Base-by-base conservation (phyloP, 106 monocot genomes). In the Dioscorea zingiberensis region DNA sequence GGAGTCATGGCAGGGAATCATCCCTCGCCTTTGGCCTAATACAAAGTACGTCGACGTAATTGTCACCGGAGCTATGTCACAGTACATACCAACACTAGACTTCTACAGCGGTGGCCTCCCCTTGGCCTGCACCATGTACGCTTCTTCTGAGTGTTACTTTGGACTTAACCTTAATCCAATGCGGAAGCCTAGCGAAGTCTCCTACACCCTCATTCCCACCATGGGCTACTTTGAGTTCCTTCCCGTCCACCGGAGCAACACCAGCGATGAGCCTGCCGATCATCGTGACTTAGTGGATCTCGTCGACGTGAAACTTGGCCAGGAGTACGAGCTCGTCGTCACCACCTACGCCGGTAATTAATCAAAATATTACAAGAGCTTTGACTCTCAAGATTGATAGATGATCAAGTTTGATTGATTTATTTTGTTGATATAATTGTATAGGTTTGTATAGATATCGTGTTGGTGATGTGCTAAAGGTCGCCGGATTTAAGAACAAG, bases 151-250 rank as follows among this genome's bases (percentile, higher is more conserved):
- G 77, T 94, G 94, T 69, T 94, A 90, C 62, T 94, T 94, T 27
- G 94, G 94, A 3, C 82, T 94, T n/a, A 94, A 94, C 29, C 77
- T 94, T 6, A 70, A 79, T 10, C 94, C 94, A 15, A 81, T 94
- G 75, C 82, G 84, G 58, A 84, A 87, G 67, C 86, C 94, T 7
- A 48, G 44, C 48, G 84, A 90, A n/a, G 94, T 94, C 13, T 48
- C 86, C 23, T 94, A 94, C 74, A 89, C 94, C 0, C 69, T 90
- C 57, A 84, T 94, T 47, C 94, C 94, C 19, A 89, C 83, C 59
- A 84, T 89, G 86, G 78, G 79, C 24, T 94, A 94, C 79, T 94
- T 82, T 27, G 94, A 94, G 81, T 90, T 94, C 77, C 64, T 94
- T 0, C 89, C 94, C 0, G 54, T 72, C 44, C 27, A 21, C 45